These are phyloP conservation scores for Barnettozyma sucrosica DNA, from an alignment of 805 yeast genomes.

Conservation along the genomic window DNA sequence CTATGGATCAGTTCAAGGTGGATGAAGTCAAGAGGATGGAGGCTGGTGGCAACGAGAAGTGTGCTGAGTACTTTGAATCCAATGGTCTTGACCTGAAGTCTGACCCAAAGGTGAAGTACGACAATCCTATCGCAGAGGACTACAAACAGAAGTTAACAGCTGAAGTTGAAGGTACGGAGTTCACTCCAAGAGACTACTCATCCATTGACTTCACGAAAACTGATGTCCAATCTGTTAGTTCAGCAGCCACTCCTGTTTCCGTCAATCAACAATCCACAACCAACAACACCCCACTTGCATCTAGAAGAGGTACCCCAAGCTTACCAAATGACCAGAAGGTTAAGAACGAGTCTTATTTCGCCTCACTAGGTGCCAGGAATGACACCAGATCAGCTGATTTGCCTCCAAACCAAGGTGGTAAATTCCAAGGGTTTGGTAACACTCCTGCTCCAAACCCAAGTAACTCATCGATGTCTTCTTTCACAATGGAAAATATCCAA, in stretches of 20 bases:
- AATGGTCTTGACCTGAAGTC: constrained; percentile 65
- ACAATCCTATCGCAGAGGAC: constrained; percentile 90
- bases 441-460: constrained; percentile 47
- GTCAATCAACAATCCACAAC: constrained; percentile 6
- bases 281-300: constrained; percentile 28
- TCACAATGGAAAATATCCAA: constrained; percentile 66
- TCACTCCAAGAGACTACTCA: constrained; percentile 52
- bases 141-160: constrained; percentile 79
- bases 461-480: constrained; percentile 42
- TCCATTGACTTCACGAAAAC: constrained; percentile 27
- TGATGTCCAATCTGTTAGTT: constrained; percentile 5
- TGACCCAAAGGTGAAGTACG: constrained; percentile 72
- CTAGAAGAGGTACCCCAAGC: constrained; percentile 39
- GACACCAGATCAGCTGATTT: constrained; percentile 66
- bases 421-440: constrained; percentile 86
- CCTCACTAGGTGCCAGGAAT: constrained; percentile 69
- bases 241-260: constrained; percentile 2
- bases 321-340: constrained; percentile 29
- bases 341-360: constrained; percentile 80
- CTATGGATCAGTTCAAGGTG: constrained; percentile 97
- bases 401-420: constrained; percentile 94
- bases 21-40: constrained; percentile 91
- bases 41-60: constrained; percentile 82
- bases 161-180: constrained; percentile 65
- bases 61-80: constrained; percentile 57